A percentile compares a stretch with the other conserved stretches of the same genome.
These are phyloP conservation scores for Kuraishia cidri DNA, from an alignment of 805 yeast species.

Conservation along the genomic window DNA sequence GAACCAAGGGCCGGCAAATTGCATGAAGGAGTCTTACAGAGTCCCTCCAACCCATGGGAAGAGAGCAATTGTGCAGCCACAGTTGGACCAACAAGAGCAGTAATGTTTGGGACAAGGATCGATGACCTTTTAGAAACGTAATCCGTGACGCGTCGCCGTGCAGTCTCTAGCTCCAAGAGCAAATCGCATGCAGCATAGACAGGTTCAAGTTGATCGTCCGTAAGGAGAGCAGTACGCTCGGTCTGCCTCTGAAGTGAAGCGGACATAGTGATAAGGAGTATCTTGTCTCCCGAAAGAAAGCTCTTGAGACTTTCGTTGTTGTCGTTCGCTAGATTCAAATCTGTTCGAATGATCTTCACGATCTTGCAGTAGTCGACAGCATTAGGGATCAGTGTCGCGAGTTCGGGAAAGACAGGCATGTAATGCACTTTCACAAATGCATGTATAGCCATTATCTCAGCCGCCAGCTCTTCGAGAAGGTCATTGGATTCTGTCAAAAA, in stretches of 20 bases:
- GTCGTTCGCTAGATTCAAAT: constrained; percentile 7
- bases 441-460: constrained; percentile 43
- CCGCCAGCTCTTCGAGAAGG: constrained; percentile 40
- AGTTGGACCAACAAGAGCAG: constrained; percentile 61
- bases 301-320: constrained; percentile 25
- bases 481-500: constrained; percentile 47
- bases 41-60: constrained; percentile 57
- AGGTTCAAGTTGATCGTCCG: constrained; percentile 20
- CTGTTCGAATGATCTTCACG: constrained; percentile 40
- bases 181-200: constrained; percentile 37
- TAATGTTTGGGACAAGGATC: constrained; percentile 70
- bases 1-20: constrained; percentile 76
- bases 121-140: constrained; percentile 51
- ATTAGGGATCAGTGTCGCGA: constrained; percentile 51
- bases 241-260: constrained; percentile 26
- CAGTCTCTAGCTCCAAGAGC: constrained; percentile 32
- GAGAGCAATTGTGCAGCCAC: constrained; percentile 69
- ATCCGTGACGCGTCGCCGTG: constrained; percentile 32
- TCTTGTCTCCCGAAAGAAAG: constrained; percentile 52
- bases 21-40: constrained; percentile 72
- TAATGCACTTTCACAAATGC: constrained; percentile 44
- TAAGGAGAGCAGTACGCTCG: constrained; percentile 8
- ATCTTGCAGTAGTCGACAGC: constrained; percentile 54
- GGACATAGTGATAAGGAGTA: constrained; percentile 68
- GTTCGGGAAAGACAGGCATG: constrained; percentile 58